Percentiles rank a stretch among this genome's conserved stretches.
Evolutionary conservation across 805 yeast genomes (phyloP).

Genomic region (Lachancea sp.): DNA sequence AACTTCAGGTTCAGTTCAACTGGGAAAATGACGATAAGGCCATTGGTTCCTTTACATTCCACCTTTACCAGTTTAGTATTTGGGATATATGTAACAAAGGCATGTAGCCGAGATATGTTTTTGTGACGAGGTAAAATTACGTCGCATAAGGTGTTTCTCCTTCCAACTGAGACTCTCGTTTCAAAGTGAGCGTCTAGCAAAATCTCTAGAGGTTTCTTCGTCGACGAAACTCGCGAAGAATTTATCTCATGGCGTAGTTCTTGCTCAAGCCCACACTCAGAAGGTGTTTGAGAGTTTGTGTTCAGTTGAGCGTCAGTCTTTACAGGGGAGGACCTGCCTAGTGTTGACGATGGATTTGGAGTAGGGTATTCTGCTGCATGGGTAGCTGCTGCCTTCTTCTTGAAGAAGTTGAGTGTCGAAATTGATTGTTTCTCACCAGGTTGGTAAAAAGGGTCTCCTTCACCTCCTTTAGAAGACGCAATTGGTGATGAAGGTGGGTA

Average conservation of each 20-base stretch:
- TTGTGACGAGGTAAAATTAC: constrained; percentile 28
- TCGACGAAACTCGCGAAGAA: neutral
- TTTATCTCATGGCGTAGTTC: constrained; percentile 4
- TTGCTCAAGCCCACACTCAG: constrained; percentile 10
- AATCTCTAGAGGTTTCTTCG: constrained; percentile 9
- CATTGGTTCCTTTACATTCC: constrained; percentile 78
- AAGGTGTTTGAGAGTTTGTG: constrained; percentile 7
- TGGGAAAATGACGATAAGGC: constrained; percentile 64
- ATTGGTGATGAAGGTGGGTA: constrained; percentile 39
- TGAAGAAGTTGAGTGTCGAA: constrained; percentile 12
- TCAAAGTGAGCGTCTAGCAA: constrained; percentile 17
- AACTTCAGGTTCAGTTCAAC: constrained; percentile 33
- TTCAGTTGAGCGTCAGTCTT: constrained; percentile 10
- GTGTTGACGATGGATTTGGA: constrained; percentile 63
- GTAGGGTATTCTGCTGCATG: constrained; percentile 47
- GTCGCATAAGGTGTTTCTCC: constrained; percentile 29
- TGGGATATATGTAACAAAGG: constrained; percentile 36
- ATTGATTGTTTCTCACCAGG: constrained; percentile 16
- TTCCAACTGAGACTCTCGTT: constrained; percentile 26
- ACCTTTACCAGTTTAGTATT: constrained; percentile 41
- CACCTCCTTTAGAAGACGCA: constrained; percentile 15
- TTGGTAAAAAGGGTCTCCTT: constrained; percentile 15
- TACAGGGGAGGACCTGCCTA: constrained; percentile 37
- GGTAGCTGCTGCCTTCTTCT: constrained; percentile 13
- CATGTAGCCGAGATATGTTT: constrained; percentile 32